Percentiles rank a stretch among this genome's conserved stretches.
These are phyloP conservation scores for Periglandula ipomoeae DNA, from an alignment of 2,329 filamentous ascomycete species.

Conservation along the genomic window DNA sequence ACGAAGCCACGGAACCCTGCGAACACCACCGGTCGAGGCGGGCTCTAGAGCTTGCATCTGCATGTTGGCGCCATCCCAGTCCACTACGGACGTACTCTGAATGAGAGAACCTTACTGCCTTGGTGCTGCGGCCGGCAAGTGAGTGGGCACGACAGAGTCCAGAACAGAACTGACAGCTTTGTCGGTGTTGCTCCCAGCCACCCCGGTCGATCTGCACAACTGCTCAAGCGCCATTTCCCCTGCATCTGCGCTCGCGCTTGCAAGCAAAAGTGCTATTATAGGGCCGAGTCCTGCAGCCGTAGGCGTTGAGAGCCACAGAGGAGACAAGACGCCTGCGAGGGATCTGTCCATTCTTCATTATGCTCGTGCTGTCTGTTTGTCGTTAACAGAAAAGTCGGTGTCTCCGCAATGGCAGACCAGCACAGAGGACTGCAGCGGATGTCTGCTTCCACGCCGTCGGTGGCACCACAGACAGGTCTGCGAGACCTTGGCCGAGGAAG, in stretches of 20 bases:
- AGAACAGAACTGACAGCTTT: not conserved
- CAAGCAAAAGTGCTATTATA: not conserved
- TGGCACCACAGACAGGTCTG: no score
- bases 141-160: not conserved
- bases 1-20: not conserved
- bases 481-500: not conserved
- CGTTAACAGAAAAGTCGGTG: no score
- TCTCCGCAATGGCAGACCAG: no score
- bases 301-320: not conserved
- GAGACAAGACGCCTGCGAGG: no score
- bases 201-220: not conserved
- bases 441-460: no score
- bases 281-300: not conserved
- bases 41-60: not conserved
- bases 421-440: no score
- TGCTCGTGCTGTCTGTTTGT: not conserved
- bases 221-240: not conserved
- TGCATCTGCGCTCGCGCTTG: not conserved
- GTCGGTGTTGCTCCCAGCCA: not conserved
- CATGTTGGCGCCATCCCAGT: not conserved
- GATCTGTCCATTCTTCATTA: no score
- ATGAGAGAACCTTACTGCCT: not conserved
- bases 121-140: not conserved
- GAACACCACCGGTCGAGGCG: not conserved
- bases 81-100: not conserved